Evolutionary conservation across 2,329 filamentous ascomycete species (phyloP).

Genomic region (Fusarium beomiforme): DNA sequence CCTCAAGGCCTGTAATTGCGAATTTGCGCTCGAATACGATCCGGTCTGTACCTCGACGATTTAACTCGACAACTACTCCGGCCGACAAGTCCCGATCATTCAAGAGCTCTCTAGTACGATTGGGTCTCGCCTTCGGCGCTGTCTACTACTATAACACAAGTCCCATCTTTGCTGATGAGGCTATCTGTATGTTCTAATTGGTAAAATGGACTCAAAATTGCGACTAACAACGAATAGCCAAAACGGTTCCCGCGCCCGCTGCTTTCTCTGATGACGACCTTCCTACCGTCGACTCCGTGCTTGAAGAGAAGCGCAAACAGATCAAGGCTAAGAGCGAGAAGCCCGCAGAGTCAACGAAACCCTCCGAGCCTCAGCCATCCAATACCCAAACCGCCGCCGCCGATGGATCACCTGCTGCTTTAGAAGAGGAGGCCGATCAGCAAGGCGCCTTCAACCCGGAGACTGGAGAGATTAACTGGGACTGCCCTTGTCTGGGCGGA

Average conservation of each 20-base stretch:
- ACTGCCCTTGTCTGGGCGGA: slow-evolving; percentile 95
- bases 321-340: slow-evolving; percentile 48
- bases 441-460: slow-evolving; percentile 98
- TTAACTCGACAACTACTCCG: slow-evolving; percentile 62
- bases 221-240: slow-evolving; percentile 38
- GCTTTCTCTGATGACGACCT: slow-evolving; percentile 67
- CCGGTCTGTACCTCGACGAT: slow-evolving; percentile 57
- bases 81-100: slow-evolving; percentile 78
- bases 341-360: slow-evolving; percentile 25
- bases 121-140: slow-evolving; percentile 78
- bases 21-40: slow-evolving; percentile 53
- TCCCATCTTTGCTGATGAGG: slow-evolving; percentile 85
- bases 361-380: slow-evolving; percentile 42
- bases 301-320: slow-evolving; percentile 69
- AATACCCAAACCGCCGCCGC: slow-evolving; percentile 42
- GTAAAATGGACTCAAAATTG: background rate
- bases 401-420: slow-evolving; percentile 57
- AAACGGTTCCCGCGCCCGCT: slow-evolving; percentile 54
- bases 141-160: slow-evolving; percentile 97
- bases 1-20: slow-evolving; percentile 56
- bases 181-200: slow-evolving; percentile 67
- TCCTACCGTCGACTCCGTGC: slow-evolving; percentile 73
- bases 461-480: slow-evolving; percentile 99
- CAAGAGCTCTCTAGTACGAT: slow-evolving; percentile 79
- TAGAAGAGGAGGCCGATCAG: slow-evolving; percentile 84